These are phyloP conservation scores for Ceratobasidium sp. DNA, from an alignment of 1,284 basidiomycete genomes.

Conservation along the genomic window DNA sequence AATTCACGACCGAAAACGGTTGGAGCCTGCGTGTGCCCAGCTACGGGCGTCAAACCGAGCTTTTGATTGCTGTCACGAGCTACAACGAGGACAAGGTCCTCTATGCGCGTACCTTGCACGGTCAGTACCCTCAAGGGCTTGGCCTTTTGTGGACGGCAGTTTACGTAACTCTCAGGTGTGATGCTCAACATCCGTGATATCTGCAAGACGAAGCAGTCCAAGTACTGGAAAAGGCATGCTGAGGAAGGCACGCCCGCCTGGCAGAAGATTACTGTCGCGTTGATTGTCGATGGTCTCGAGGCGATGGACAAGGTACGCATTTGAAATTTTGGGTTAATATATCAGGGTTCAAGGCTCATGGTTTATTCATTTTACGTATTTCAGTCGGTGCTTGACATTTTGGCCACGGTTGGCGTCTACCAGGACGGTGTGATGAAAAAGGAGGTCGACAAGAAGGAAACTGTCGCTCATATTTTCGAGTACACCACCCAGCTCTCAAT, in stretches of 20 bases:
- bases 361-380: neutral
- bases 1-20: slow-evolving; percentile 83
- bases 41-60: slow-evolving; percentile 90
- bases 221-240: slow-evolving; percentile 85
- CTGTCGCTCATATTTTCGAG: slow-evolving; percentile 92
- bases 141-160: slow-evolving; percentile 1
- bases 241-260: slow-evolving; percentile 90
- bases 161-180: slow-evolving; percentile 59
- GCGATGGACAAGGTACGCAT: slow-evolving; percentile 86
- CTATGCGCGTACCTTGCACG: slow-evolving; percentile 90
- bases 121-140: slow-evolving; percentile 47
- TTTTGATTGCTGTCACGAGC: slow-evolving; percentile 90
- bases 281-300: slow-evolving; percentile 93
- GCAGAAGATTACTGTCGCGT: slow-evolving; percentile 91
- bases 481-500: slow-evolving; percentile 91
- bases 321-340: neutral
- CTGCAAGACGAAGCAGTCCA: slow-evolving; percentile 93
- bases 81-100: slow-evolving; percentile 94
- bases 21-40: slow-evolving; percentile 83
- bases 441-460: slow-evolving; percentile 86
- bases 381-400: slow-evolving; percentile 75
- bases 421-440: slow-evolving; percentile 98
- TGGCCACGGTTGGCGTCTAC: slow-evolving; percentile 88
- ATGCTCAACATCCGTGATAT: slow-evolving; percentile 99
- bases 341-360: slow-evolving; percentile 8